Evolutionary conservation across 2,329 filamentous ascomycete species (phyloP).

Genomic region (Chaetomium strumarium): DNA sequence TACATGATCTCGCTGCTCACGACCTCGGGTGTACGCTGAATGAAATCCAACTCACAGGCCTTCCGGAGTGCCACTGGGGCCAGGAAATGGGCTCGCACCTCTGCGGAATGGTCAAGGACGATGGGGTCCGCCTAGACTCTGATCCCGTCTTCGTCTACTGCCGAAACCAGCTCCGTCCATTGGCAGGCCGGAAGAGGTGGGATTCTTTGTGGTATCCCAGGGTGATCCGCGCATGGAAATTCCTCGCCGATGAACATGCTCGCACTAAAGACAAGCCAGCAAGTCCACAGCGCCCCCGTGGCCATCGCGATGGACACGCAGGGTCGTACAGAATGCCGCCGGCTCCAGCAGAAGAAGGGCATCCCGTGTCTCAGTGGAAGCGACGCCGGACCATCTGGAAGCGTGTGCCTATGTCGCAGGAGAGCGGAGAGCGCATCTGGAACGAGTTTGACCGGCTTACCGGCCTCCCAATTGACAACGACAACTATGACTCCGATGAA

Average conservation of each 20-base stretch:
- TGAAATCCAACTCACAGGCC: constrained; percentile 47
- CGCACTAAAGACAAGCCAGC: constrained; percentile 20
- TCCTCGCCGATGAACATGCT: constrained; percentile 20
- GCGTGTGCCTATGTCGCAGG: constrained; percentile 39
- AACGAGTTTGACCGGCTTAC: constrained; percentile 37
- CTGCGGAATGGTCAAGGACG: constrained; percentile 47
- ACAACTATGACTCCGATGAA: constrained; percentile 8
- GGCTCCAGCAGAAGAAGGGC: constrained; percentile 37
- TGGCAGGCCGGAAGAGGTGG: constrained; percentile 23
- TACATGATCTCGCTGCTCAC: constrained; percentile 49
- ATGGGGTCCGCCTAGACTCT: constrained; percentile 46
- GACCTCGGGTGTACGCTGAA: constrained; percentile 49
- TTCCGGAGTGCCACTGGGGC: constrained; percentile 45
- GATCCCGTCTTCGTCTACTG: constrained; percentile 39
- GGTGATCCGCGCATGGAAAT: constrained; percentile 42
- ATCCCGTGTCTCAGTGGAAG: constrained; percentile 37
- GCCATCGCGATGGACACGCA: constrained; percentile 8
- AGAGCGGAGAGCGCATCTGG: constrained; percentile 40
- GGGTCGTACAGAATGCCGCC: constrained; percentile 33
- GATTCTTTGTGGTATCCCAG: constrained; percentile 29
- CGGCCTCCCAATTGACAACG: constrained; percentile 6
- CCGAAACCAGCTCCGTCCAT: constrained; percentile 34
- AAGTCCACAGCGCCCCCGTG: constrained; percentile 23
- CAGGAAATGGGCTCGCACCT: constrained; percentile 43
- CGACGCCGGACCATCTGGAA: constrained; percentile 44